phyloP scores from a whole-genome alignment of 2,329 filamentous ascomycete genomes.

The Passalora sequoiae region DNA sequence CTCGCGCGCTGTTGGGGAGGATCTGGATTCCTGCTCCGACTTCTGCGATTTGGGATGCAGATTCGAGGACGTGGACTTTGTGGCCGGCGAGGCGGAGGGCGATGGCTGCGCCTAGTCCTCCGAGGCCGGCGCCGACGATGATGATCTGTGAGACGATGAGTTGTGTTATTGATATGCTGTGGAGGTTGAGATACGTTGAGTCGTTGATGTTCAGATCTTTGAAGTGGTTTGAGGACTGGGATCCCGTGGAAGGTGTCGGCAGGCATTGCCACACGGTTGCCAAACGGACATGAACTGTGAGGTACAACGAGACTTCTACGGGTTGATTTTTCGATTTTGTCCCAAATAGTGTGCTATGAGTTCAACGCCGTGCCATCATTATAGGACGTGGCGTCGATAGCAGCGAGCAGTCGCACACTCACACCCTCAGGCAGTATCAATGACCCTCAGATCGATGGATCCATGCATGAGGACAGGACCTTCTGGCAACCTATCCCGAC shows the following conservation, averaged over 20 bases:
- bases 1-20: slow-evolving; percentile 44
- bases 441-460: no score
- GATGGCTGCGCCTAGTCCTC: slow-evolving; percentile 51
- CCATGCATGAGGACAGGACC: no score
- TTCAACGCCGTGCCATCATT: no score
- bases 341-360: no score
- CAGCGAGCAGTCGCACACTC: no score
- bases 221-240: not conserved
- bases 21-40: slow-evolving; percentile 51
- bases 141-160: slow-evolving; percentile 37
- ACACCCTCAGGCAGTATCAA: no score
- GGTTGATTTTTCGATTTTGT: no score
- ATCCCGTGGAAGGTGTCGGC: slow-evolving; percentile 7
- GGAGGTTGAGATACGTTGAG: slow-evolving; percentile 4
- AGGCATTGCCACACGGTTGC: no score
- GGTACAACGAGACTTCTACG: no score
- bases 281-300: no score
- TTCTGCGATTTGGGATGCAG: slow-evolving; percentile 45
- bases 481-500: no score
- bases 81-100: slow-evolving; percentile 45
- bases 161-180: not conserved
- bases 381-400: no score
- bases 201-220: slow-evolving; percentile 1
- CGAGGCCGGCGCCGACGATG: slow-evolving; percentile 53
- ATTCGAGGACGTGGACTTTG: slow-evolving; percentile 46